Evolutionary conservation across 352 stramenopile species (phyloP), one percentile per base, ranked within the genome.

Genomic region (Nothophytophthora sp.): DNA sequence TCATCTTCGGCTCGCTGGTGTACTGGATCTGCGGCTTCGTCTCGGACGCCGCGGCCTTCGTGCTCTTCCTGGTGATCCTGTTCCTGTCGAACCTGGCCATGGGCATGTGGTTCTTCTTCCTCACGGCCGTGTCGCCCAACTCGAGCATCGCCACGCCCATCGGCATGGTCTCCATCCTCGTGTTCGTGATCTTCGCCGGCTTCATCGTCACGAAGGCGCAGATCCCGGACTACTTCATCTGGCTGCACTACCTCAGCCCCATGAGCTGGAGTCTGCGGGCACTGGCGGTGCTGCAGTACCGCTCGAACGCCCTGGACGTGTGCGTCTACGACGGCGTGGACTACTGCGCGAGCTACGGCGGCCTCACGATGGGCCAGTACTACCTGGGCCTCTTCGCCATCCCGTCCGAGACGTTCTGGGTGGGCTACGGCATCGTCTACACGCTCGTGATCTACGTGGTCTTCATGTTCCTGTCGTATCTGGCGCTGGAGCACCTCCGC

Each of bases 21-120:
- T 90, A 90, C 50, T 90, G 68, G 56, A 81, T 88, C 53, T 70
- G 83, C 50, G 80, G 76, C 22, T 63, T 60, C 22, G 32, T 40
- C 9, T 19, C 28, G 2, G 10, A 65, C 18, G 27, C 40, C 6
- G 1, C 10, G 20, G 15, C 9, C 3, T 78, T 67, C 48, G 15
- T 73, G 1, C 36, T 67, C 24, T 78, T 67, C 57, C 9, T 60
- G 11, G n/a, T 52, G 12, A 18, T 63, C 11, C 52, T 71, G 7
- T 29, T 74, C 28, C 11, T 65, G 10, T 47, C 47, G 18, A 65
- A 70, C 23, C 3, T 77, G 6, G 20, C 29, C 7, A 50, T 76
- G 5, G 22, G 23, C 1, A 29, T 41, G 5, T 71, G 24, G n/a
- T 68, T 78, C 39, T 66, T 65, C 44, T 29, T 61, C 15, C 13